Evolutionary conservation across 169 alveolate species (phyloP), one percentile per base, ranked within the genome.

Genomic region (Amoebophrya sp.): DNA sequence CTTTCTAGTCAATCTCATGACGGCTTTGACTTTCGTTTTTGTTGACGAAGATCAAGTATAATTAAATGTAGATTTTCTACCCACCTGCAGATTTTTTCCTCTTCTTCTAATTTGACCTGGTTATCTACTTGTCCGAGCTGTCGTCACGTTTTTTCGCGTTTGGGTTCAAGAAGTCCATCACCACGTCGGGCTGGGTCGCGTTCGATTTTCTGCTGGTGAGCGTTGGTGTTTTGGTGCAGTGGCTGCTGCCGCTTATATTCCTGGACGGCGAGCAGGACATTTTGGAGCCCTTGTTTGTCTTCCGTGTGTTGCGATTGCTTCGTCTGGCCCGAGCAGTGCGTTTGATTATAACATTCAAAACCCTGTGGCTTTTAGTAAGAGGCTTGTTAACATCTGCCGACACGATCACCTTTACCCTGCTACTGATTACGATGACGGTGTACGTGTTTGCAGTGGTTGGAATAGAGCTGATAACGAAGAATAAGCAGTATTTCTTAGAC

Each of bases 351-450:
- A 65, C 36, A 12, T 90, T 90, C 47, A 41, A 65, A n/a, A 65
- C 53, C 41, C 53, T 90, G 77, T 90, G 92, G 92, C 38, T 90
- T 77, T 41, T 90, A 54, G 92, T 90, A 2, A 3, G 92, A 14
- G 92, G 92, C n/a, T 6, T 90, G 0, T 41, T 90, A 78, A 6
- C 83, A 29, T 65, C 83, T 26, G 83, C 83, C 33, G 83, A 65
- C 26, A 65, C 83, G 2, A 65, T 65, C 83, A 65, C 33, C 38
- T 65, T 65, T 65, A 65, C 83, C 2, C n/a, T 65, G 10, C 38
- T 65, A 18, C n/a, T 65, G 26, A 65, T 65, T 0, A 36, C 83
- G 83, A 65, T 65, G 83, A 65, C 83, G 83, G 26, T 65, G 33
- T 65, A 65, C 83, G 36, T 65, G 2, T 65, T 65, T 65, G 83